These are phyloP conservation scores for Kwoniella mangroviensis DNA, from an alignment of 768 basidiomycete species.

Conservation along the genomic window DNA sequence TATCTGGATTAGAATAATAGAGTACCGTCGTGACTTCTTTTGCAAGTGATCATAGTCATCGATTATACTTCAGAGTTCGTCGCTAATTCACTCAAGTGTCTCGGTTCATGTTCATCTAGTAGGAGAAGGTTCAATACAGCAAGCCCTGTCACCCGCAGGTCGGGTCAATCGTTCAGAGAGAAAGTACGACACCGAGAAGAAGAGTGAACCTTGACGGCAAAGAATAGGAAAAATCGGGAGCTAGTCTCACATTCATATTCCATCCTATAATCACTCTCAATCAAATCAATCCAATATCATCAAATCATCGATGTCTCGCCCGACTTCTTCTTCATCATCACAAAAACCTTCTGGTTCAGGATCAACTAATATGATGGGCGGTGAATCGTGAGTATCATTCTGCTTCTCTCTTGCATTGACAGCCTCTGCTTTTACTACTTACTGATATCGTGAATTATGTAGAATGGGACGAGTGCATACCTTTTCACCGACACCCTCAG, in stretches of 20 bases:
- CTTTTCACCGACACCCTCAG: slow-evolving; percentile 28
- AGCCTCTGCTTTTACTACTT: neutral
- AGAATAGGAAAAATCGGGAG: slow-evolving; percentile 7
- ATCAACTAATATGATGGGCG: slow-evolving; percentile 20
- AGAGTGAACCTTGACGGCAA: slow-evolving; percentile 19
- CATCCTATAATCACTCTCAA: neutral
- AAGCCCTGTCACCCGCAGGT: slow-evolving; percentile 17
- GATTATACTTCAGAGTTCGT: slow-evolving; percentile 8
- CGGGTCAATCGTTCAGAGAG: slow-evolving; percentile 3
- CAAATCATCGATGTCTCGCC: slow-evolving; percentile 20
- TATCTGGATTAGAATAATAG: neutral
- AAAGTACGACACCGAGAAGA: neutral
- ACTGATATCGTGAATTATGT: neutral
- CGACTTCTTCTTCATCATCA: slow-evolving; percentile 13
- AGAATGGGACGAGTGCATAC: slow-evolving; percentile 32
- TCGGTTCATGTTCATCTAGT: neutral
- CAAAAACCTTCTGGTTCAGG: slow-evolving; percentile 18
- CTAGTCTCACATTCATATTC: slow-evolving; percentile 19
- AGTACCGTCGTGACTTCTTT: neutral
- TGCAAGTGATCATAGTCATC: neutral
- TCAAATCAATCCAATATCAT: neutral
- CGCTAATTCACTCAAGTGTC: neutral
- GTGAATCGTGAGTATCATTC: slow-evolving; percentile 21
- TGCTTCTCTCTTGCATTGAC: neutral
- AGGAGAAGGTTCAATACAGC: neutral